Conservation (phyloP, 257 asterid genomes). For the Nicotiana knightiana region DNA sequence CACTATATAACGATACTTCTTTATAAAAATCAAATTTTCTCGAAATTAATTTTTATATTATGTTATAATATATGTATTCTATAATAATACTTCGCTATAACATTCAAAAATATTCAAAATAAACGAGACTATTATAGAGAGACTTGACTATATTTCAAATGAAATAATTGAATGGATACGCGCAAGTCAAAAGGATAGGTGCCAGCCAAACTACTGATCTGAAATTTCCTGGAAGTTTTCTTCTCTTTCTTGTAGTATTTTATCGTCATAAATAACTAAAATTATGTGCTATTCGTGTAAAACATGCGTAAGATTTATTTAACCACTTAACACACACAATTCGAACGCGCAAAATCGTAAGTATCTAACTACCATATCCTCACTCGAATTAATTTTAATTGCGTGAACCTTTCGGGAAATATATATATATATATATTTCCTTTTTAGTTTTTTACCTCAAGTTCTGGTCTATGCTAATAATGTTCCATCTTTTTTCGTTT, state of each 20-base stretch:
- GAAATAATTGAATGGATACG: neutral
- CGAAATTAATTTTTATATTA: too few relatives aligned
- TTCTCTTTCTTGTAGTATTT: neutral
- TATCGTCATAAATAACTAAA: neutral
- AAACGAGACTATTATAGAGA: too few relatives aligned
- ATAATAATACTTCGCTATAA: too few relatives aligned
- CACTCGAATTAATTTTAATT: neutral
- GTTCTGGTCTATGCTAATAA: neutral
- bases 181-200: constrained; percentile 1
- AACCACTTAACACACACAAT: neutral
- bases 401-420: neutral
- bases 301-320: neutral
- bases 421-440: neutral
- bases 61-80: too few relatives aligned
- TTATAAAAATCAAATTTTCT: too few relatives aligned
- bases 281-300: neutral
- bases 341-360: neutral
- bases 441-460: neutral
- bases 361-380: neutral
- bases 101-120: too few relatives aligned
- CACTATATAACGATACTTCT: too few relatives aligned
- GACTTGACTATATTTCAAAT: too few relatives aligned
- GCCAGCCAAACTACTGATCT: neutral
- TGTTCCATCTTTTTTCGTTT: neutral
- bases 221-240: neutral